Percentiles rank a stretch among this genome's conserved stretches.
Evolutionary conservation across 306 rosid genomes (phyloP).

Genomic region (Crotalaria pallida): DNA sequence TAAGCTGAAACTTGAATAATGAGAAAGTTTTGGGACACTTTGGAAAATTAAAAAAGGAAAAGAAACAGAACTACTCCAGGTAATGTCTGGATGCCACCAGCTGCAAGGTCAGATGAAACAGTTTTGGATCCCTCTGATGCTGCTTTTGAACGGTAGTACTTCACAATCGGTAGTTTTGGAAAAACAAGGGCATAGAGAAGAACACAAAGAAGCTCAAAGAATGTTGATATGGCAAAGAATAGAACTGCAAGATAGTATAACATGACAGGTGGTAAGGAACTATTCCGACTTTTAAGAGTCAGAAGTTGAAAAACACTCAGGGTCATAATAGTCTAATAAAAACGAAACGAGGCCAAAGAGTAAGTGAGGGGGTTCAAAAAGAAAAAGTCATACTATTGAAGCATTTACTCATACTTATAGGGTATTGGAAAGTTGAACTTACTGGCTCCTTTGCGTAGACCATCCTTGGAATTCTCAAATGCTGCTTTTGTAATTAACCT

Average conservation of each 20-base stretch:
- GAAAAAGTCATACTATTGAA: too few species aligned
- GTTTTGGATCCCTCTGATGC: conserved; percentile 92
- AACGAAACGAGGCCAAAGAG: too few species aligned
- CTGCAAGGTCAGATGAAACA: conserved; percentile 84
- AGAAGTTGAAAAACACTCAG: too few species aligned
- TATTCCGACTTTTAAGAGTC: too few species aligned
- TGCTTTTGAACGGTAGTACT: conserved; percentile 77
- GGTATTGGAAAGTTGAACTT: conserved; percentile 26
- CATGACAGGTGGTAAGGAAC: background rate
- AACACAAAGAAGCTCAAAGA: conserved; percentile 76
- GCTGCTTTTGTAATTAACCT: conserved; percentile 76
- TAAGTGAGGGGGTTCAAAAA: too few species aligned
- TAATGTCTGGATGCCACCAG: conserved; percentile 65
- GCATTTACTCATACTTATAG: too few species aligned
- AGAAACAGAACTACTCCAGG: conserved; percentile 29
- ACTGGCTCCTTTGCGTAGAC: conserved; percentile 90
- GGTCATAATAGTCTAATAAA: too few species aligned
- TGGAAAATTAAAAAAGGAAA: background rate
- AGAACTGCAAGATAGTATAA: conserved; percentile 54
- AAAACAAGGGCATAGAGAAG: conserved; percentile 65
- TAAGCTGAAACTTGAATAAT: background rate
- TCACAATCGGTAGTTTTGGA: conserved; percentile 75
- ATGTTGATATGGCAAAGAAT: conserved; percentile 70
- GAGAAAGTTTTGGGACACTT: background rate
- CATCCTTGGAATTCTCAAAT: conserved; percentile 63